A percentile compares a stretch with the other conserved stretches of the same genome.
phyloP scores from a whole-genome alignment of 768 basidiomycete species.

The Xerocomus brunneocitrinus region DNA sequence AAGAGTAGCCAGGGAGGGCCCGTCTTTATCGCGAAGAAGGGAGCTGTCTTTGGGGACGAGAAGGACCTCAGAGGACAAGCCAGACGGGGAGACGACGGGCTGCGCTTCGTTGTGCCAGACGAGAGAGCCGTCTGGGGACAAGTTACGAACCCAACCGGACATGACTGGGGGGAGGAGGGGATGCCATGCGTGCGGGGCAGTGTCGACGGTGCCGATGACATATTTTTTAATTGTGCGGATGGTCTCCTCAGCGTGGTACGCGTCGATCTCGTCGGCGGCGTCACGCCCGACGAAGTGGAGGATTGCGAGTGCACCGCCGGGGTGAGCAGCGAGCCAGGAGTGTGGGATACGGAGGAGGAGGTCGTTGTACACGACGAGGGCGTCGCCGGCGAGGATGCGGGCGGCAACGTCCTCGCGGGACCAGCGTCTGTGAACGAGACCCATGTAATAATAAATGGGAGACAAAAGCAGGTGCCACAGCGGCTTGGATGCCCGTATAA shows the following conservation, averaged over 20 bases:
- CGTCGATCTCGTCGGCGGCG: conserved; percentile 90
- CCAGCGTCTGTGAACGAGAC: conserved; percentile 31
- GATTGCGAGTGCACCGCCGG: conserved; percentile 84
- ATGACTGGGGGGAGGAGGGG: conserved; percentile 85
- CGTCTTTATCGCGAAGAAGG: conserved; percentile 27
- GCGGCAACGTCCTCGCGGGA: conserved; percentile 56
- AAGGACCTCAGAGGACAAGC: conserved; percentile 52
- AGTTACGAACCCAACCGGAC: conserved; percentile 73
- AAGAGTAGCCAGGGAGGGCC: conserved; percentile 42
- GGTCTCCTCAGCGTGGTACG: conserved; percentile 65
- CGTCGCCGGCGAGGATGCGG: conserved; percentile 71
- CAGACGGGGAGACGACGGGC: conserved; percentile 34
- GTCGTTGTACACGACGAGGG: conserved; percentile 68
- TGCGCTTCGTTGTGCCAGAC: conserved; percentile 64
- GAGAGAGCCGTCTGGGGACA: conserved; percentile 38
- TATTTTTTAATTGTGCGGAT: conserved; percentile 39
- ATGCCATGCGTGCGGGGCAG: conserved; percentile 51
- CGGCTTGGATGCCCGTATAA: conserved; percentile 20
- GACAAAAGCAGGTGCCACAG: neutral
- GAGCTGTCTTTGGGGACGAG: conserved; percentile 46
- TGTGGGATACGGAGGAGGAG: conserved; percentile 61
- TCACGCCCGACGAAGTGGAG: conserved; percentile 95
- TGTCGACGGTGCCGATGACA: conserved; percentile 63
- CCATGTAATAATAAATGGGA: conserved; percentile 21
- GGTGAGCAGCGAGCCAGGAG: conserved; percentile 81